Conservation (phyloP, 768 basidiomycete species). For the Leccinum aurantiacum region DNA sequence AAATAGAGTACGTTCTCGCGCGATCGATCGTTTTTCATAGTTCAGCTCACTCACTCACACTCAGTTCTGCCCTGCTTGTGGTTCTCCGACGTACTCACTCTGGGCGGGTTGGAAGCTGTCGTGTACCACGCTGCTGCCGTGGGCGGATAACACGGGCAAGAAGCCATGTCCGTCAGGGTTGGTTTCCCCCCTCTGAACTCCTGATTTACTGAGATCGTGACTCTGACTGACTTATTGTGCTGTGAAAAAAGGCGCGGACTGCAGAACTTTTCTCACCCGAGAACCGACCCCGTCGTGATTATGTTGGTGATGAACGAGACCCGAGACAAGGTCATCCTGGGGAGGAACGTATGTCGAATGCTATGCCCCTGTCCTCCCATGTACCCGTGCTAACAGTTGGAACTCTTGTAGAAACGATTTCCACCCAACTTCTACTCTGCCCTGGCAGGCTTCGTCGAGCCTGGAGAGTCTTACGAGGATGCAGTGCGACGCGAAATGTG, state of each 20-base stretch:
- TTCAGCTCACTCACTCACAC: not conserved
- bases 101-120: slow-evolving; percentile 97
- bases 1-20: slow-evolving; percentile 60
- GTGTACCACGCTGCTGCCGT: slow-evolving; percentile 74
- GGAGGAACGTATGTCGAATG: slow-evolving; percentile 64
- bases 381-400: slow-evolving; percentile 1
- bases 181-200: slow-evolving; percentile 22
- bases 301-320: slow-evolving; percentile 82
- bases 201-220: not conserved
- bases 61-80: slow-evolving; percentile 90
- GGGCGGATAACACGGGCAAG: slow-evolving; percentile 61
- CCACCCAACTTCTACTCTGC: slow-evolving; percentile 80
- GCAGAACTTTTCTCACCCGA: slow-evolving; percentile 82
- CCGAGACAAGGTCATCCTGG: slow-evolving; percentile 82
- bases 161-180: slow-evolving; percentile 75
- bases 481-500: slow-evolving; percentile 90
- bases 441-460: slow-evolving; percentile 91
- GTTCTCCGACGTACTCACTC: slow-evolving; percentile 73
- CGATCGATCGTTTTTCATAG: not conserved
- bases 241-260: slow-evolving; percentile 61
- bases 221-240: slow-evolving; percentile 11
- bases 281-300: slow-evolving; percentile 89
- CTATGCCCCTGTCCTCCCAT: not conserved
- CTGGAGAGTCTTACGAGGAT: slow-evolving; percentile 93
- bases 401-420: slow-evolving; percentile 52